A percentile compares a stretch with the other conserved stretches of the same genome.
phyloP scores from a whole-genome alignment of 176 grass and related monocot species.

The Aegilops speltoides region DNA sequence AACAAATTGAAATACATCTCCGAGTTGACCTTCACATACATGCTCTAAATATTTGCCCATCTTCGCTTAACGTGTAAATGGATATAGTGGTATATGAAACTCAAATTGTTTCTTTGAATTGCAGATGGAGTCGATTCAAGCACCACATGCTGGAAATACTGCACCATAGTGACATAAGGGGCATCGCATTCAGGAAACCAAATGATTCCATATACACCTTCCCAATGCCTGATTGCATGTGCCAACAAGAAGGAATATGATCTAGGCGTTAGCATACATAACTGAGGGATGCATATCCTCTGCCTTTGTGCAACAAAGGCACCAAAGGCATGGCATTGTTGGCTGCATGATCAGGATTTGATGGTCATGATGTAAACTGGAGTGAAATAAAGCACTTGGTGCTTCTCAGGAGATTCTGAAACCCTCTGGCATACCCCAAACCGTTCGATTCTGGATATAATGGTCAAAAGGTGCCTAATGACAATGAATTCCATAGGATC shows the following conservation, averaged over 20 bases:
- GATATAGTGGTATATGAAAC: not conserved
- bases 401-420: too few relatives aligned
- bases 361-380: too few relatives aligned
- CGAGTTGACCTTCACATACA: not conserved
- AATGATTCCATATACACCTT: conserved; percentile 73
- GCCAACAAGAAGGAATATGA: too few relatives aligned
- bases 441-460: not conserved
- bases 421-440: not conserved
- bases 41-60: not conserved
- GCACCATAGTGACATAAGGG: conserved; percentile 70
- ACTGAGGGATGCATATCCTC: too few relatives aligned
- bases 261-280: too few relatives aligned
- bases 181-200: conserved; percentile 61
- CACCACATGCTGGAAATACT: conserved; percentile 81
- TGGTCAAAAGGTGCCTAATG: not conserved
- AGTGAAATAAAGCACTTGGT: too few relatives aligned
- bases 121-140: conserved; percentile 94
- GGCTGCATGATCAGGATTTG: too few relatives aligned
- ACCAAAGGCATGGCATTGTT: too few relatives aligned
- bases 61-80: not conserved
- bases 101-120: not conserved
- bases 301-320: too few relatives aligned
- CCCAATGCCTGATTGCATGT: conserved; percentile 96
- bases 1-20: not conserved
- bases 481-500: not conserved